These are phyloP conservation scores for Penicillium canescens DNA, from an alignment of 495 filamentous ascomycete species.

Conservation along the genomic window DNA sequence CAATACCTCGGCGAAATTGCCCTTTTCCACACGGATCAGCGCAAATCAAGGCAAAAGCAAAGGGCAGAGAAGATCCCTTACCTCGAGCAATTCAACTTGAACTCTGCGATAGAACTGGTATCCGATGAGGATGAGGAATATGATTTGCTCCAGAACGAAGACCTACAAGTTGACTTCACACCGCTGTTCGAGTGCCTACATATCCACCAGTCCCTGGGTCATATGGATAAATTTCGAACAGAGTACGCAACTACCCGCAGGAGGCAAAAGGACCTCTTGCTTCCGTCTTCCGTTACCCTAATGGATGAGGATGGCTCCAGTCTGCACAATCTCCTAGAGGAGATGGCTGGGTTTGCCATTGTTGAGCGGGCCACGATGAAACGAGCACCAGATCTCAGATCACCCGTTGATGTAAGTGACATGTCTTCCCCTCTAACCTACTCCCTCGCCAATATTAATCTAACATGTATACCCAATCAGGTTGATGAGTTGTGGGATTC, in stretches of 20 bases:
- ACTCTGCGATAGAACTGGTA: constrained; percentile 93
- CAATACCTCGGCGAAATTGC: constrained; percentile 96
- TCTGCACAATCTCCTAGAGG: constrained; percentile 83
- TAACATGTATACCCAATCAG: constrained; percentile 38
- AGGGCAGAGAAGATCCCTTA: constrained; percentile 69
- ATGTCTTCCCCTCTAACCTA: not conserved
- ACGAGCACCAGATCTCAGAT: constrained; percentile 76
- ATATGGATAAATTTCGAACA: constrained; percentile 82
- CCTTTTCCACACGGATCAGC: constrained; percentile 88
- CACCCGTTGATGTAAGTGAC: constrained; percentile 70
- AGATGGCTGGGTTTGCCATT: constrained; percentile 95
- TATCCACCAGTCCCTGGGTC: constrained; percentile 93
- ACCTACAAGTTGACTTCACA: constrained; percentile 89
- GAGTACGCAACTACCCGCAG: constrained; percentile 89
- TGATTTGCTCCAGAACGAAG: constrained; percentile 90
- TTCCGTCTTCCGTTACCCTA: constrained; percentile 72
- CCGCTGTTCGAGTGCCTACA: constrained; percentile 94
- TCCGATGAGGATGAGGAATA: constrained; percentile 95
- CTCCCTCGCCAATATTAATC: not conserved
- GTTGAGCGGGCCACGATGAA: constrained; percentile 93
- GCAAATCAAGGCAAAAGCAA: constrained; percentile 81
- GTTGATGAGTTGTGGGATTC: constrained; percentile 98
- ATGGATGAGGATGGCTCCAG: constrained; percentile 72
- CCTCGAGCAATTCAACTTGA: constrained; percentile 81
- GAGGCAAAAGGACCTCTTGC: constrained; percentile 85